A percentile compares a stretch with the other conserved stretches of the same genome.
These are phyloP conservation scores for Talaromyces proteolyticus DNA, from an alignment of 495 filamentous ascomycete genomes.

Conservation along the genomic window DNA sequence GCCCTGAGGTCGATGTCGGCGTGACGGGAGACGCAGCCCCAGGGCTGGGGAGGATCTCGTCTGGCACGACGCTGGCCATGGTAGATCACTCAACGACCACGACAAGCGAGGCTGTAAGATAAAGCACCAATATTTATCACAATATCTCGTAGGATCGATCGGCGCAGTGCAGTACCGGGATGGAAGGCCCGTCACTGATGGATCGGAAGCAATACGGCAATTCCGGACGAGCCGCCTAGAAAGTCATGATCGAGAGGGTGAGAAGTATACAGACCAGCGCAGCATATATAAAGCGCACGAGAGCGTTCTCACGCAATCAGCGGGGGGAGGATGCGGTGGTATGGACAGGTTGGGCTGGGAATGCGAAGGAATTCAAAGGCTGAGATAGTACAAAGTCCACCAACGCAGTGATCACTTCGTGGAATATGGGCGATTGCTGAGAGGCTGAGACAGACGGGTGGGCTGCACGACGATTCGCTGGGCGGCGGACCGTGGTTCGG, in stretches of 20 bases:
- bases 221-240: background rate
- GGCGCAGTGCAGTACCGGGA: no score
- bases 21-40: constrained; percentile 19
- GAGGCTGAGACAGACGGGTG: background rate
- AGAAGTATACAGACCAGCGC: background rate
- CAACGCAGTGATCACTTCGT: no score
- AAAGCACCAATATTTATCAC: no score
- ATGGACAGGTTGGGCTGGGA: background rate
- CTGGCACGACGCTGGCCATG: constrained; percentile 26
- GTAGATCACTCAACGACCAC: no score
- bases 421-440: background rate
- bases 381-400: no score
- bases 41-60: constrained; percentile 20
- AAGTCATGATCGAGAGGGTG: background rate
- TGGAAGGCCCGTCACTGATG: no score
- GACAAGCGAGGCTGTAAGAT: no score
- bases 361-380: background rate
- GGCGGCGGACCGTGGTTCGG: background rate
- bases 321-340: background rate
- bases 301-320: background rate
- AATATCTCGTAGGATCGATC: no score
- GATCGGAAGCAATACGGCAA: background rate
- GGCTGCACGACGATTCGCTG: background rate
- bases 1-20: constrained; percentile 22
- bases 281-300: background rate